Base-by-base conservation (phyloP, 306 rosid genomes). In the Alnus rubra region DNA sequence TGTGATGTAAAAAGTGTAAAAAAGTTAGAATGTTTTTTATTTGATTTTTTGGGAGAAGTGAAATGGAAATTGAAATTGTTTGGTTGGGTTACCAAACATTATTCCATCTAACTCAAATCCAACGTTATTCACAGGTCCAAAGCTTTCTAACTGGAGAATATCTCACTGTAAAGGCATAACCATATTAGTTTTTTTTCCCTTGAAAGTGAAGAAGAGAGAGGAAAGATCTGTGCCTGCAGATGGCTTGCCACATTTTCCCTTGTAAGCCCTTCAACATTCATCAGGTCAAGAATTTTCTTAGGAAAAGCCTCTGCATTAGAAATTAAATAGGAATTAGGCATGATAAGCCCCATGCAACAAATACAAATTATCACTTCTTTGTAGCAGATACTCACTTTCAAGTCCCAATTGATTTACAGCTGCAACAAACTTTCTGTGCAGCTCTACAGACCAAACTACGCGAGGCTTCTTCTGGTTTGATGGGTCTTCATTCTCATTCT, bases 191-290 rank as follows among this genome's bases (percentile, higher is more conserved):
- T 64, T 33, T 64, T 64, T 10, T 9, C 1, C 10, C 52, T 9
- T 49, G 8, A 18, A 42, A n/a, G 62, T 58, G 55, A 60, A 59
- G 44, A 44, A 62, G 74, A 51, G 69, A 67, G 14, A 2, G 62
- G 78, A 80, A 74, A n/a, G 77, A 74, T 85, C 31, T 76, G 53
- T 81, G 83, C 98, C 97, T 94, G 97, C 45, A 94, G 86, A 86
- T 94, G 98, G 82, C 98, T 94, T 9, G 97, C 97, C 76, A 94
- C 97, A 67, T 92, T 92, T 86, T 94, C 97, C 80, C 97, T 86
- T 39, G 98, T 89, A 37, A 94, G 90, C 52, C 97, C 97, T 82
- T 94, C 93, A 37, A 87, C 89, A 83, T 94, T 90, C 98, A 94
- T 92, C 77, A 90, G 50, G 76, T 92, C 97, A 56, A 92, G 91